Conservation (phyloP, 345 rosid species). For the Cochlearia excelsa region DNA sequence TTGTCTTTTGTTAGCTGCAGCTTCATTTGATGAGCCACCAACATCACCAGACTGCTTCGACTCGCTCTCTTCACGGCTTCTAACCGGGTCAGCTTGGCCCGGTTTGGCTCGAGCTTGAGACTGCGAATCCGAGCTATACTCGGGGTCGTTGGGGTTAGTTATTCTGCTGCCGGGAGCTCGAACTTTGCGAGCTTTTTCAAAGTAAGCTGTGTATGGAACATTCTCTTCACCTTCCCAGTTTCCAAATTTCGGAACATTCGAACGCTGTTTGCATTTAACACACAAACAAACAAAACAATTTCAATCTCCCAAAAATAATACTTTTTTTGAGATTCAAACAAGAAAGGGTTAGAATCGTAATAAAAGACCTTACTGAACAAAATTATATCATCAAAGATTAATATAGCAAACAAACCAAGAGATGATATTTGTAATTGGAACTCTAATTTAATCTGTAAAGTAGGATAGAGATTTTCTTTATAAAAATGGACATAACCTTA, state of each 20-base stretch:
- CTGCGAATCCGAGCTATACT: conserved; percentile 50
- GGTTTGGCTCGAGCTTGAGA: conserved; percentile 41
- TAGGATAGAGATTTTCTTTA: too few relatives aligned
- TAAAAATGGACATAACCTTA: too few relatives aligned
- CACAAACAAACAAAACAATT: conserved; percentile 21
- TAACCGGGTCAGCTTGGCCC: conserved; percentile 44
- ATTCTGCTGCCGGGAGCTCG: conserved; percentile 51
- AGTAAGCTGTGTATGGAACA: conserved; percentile 85
- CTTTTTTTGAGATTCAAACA: background rate
- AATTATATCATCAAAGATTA: conserved; percentile 4
- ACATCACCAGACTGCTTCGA: conserved; percentile 50
- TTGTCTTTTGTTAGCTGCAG: conserved; percentile 38
- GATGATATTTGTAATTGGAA: too few relatives aligned
- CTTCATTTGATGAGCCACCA: conserved; percentile 46
- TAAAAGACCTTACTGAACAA: background rate
- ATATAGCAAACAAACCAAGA: background rate
- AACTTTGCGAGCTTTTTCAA: conserved; percentile 77
- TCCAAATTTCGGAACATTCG: conserved; percentile 81
- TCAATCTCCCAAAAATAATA: background rate
- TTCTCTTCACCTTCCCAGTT: conserved; percentile 78
- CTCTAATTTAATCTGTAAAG: too few relatives aligned
- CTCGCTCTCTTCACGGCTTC: conserved; percentile 35
- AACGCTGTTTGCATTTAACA: conserved; percentile 50
- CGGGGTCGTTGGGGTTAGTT: conserved; percentile 72
- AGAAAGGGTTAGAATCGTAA: background rate